These are phyloP conservation scores for Xylaria sp. DNA, from an alignment of 2,329 filamentous ascomycete species.

Conservation along the genomic window DNA sequence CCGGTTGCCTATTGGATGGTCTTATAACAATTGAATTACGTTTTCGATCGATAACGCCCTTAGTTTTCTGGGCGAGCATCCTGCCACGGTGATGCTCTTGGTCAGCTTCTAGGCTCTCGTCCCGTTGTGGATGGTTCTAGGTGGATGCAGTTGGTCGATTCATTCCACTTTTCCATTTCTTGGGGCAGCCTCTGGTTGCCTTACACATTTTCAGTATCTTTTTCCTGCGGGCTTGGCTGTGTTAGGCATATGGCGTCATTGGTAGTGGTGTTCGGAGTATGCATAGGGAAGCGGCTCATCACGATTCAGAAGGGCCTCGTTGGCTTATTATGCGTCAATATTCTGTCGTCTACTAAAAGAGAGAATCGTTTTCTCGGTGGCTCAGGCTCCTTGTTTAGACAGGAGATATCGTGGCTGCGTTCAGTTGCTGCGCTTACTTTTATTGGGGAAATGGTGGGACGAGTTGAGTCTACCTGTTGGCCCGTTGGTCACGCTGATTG, in stretches of 20 bases:
- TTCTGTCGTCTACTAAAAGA: slow-evolving; percentile 22
- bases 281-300: slow-evolving; percentile 35
- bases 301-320: slow-evolving; percentile 32
- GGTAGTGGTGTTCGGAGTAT: slow-evolving; percentile 37
- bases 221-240: slow-evolving; percentile 30
- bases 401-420: slow-evolving; percentile 18
- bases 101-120: slow-evolving; percentile 29
- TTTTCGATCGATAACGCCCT: slow-evolving; percentile 42
- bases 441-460: slow-evolving; percentile 28
- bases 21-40: slow-evolving; percentile 46
- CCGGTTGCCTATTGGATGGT: slow-evolving; percentile 47
- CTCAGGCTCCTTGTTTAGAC: slow-evolving; percentile 18
- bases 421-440: slow-evolving; percentile 32
- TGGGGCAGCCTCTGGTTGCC: slow-evolving; percentile 32
- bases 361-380: slow-evolving; percentile 17
- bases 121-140: background rate
- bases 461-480: slow-evolving; percentile 24
- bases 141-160: slow-evolving; percentile 12
- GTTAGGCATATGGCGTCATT: slow-evolving; percentile 38
- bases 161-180: slow-evolving; percentile 25
- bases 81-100: slow-evolving; percentile 31
- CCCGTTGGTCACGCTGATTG: slow-evolving; percentile 26
- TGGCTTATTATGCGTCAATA: slow-evolving; percentile 18
- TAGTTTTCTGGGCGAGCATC: slow-evolving; percentile 38
- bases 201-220: slow-evolving; percentile 31